Conservation (phyloP, 345 rosid genomes). For the Hibiscus syriacus region DNA sequence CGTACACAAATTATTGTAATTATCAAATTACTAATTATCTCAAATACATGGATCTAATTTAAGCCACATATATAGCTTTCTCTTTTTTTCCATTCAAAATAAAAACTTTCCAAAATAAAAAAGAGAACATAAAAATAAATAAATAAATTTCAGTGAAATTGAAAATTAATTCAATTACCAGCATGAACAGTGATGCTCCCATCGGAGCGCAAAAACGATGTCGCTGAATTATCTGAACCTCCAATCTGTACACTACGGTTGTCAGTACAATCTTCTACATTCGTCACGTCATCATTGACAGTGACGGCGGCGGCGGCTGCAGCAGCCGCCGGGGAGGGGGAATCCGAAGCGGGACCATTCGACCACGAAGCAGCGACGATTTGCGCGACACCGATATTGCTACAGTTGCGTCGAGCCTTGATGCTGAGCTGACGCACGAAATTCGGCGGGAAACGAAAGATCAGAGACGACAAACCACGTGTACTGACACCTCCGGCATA, state of each 20-base stretch:
- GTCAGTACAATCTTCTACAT: constrained; percentile 33
- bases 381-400: constrained; percentile 99
- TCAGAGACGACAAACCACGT: constrained; percentile 61
- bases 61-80: neutral
- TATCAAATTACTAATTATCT: neutral
- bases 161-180: constrained; percentile 31
- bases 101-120: neutral
- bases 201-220: constrained; percentile 71
- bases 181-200: constrained; percentile 93
- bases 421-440: constrained; percentile 95
- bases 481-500: constrained; percentile 20
- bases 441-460: constrained; percentile 85
- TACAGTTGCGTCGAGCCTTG: constrained; percentile 94
- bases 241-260: constrained; percentile 46
- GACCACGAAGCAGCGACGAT: constrained; percentile 98
- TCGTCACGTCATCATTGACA: constrained; percentile 31
- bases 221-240: constrained; percentile 27
- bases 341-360: constrained; percentile 38
- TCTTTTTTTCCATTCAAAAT: neutral
- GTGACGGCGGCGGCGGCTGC: constrained; percentile 24
- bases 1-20: neutral
- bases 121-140: no score
- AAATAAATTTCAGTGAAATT: neutral
- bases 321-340: constrained; percentile 54
- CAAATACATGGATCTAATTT: neutral